Base-by-base conservation (phyloP, 2,329 filamentous ascomycete genomes). In the Colletotrichum magnum region DNA sequence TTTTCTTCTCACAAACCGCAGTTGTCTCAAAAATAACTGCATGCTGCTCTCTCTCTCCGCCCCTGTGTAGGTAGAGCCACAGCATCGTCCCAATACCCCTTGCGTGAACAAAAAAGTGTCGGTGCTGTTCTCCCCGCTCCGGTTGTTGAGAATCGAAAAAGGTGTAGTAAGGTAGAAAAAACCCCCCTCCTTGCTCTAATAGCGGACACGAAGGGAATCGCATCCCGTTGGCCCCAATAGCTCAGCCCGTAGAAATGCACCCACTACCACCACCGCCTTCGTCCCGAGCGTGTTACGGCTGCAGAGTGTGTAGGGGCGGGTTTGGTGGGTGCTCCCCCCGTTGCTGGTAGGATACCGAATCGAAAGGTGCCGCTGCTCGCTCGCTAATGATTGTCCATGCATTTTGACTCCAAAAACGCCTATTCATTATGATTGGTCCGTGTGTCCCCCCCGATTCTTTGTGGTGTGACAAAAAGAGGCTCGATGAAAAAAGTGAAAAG, bases 341-440 rank as follows among this genome's bases (percentile, higher is more conserved):
- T 39, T 66, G 43, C 26, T 57, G 10, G 43, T 52, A 61, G 63
- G 51, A 58, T 67, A 47, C 62, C 36, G 62, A 61, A 67, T 61
- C 32, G 51, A 60, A 69, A 66, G 61, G 62, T 69, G 67, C 57
- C 67, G 57, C 67, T 57, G 62, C 67, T 69, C 63, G 67, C 67
- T 69, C 67, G 67, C 67, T 69, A 45, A 32, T 66, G 51, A 57
- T 61, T 61, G 56, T 12, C 63, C 63, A 66, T 69, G 67, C 62
- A 61, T 47, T 69, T 56, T 26, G 48, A 69, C 67, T 67, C 67
- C 67, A 54, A 67, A 61, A 69, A 69, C 67, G 67, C 67, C 67
- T 61, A 26, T 47, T 69, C 67, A 69, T 69, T 61, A 69, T 67
- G 57, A 28, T 54, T 60, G 67, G 67, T 54, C 62, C 63, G 45